Base-by-base conservation (phyloP, 2,329 filamentous ascomycete genomes). In the Endoconidiophora polonica region DNA sequence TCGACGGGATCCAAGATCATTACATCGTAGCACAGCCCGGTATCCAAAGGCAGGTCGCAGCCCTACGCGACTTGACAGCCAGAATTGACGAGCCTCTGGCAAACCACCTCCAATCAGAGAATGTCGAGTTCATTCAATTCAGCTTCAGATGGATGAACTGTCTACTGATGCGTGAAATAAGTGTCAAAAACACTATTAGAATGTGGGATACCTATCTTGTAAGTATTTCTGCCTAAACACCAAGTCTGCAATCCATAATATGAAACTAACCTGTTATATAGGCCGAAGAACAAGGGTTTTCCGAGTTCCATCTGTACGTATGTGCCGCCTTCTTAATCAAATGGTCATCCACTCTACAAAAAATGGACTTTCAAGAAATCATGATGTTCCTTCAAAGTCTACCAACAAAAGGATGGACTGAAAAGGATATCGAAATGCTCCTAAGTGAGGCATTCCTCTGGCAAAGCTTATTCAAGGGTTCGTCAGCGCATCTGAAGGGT, bases 131-230 rank as follows among this genome's bases (percentile, higher is more conserved):
- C 61, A 98, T 98, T 59, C 91, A 98, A 62, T 98, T 98, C 66
- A 95, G 87, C 65, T 98, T 98, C 63, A 76, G 91, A 51, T 98
- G 91, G 91, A 98, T 98, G 91, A 98, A 98, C 60, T 98, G 91
- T 64, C 76, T 98, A 48, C 71, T 98, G 56, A 98, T 98, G 91
- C 77, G 91, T 55, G 91, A 98, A 67, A 84, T 98, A 56, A 94
- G 84, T 61, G 90, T 98, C 52, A 85, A 81, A 63, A 96, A 95
- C 62, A 95, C 87, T 0, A 94, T 98, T 56, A 76, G 91, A 58
- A 98, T 98, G 91, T 98, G 91, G 91, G 91, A 98, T 65, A 98
- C 91, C 23, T 98, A 98, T 67, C 76, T 98, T 68, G 90, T 95
- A 70, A 62, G 79, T 66, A 47, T 4, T 37, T 58, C 56, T 55